Base-by-base conservation (phyloP, 2,329 filamentous ascomycete species). In the Chaetomiaceae sp. region DNA sequence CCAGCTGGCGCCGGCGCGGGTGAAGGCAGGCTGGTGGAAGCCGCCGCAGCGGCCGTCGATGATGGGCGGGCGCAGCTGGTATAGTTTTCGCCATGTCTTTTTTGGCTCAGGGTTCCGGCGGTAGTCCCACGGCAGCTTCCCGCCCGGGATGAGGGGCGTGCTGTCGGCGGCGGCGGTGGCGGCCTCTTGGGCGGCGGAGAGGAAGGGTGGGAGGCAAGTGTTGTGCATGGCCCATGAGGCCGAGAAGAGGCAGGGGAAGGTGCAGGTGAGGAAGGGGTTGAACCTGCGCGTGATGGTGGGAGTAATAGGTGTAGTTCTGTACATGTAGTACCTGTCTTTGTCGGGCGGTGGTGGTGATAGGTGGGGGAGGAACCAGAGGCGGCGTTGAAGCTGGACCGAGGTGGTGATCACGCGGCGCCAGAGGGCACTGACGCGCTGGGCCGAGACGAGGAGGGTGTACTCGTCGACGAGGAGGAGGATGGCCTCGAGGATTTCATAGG, bases 401-500 rank as follows among this genome's bases (percentile, higher is more conserved):
- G 43, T 12, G 34, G 33, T 21, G 39, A 54, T 48, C 6, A 51
- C 12, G 30, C 16, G 10, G 39, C 19, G 31, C 48, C 48, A 54
- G 21, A 6, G 13, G 5, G 16, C 21, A 33, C 16, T 39, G 17
- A 54, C 48, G 14, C 44, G 48, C 30, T 54, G 52, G 17, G 43
- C 44, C 9, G 48, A 41, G 20, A 48, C 44, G 39, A 54, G 39
- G 33, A 51, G 34, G 31, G 44, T 46, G 19, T 31, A 12, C 20
- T 40, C 38, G 40, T 51, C 48, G 39, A 54, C 17, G 13, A 34
- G 13, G 27, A 54, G 44, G 31, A 54, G 52, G 39, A 54, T 51
- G n/a, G 34, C 12, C 31, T 51, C 48, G 44, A 54, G 34, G 38
- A 54, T 40, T 21, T 54, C 52, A 9, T 40, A 16, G 19, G 42